Conservation (phyloP, 371 early-diverging fungal species). For the Mucor mucedo region DNA sequence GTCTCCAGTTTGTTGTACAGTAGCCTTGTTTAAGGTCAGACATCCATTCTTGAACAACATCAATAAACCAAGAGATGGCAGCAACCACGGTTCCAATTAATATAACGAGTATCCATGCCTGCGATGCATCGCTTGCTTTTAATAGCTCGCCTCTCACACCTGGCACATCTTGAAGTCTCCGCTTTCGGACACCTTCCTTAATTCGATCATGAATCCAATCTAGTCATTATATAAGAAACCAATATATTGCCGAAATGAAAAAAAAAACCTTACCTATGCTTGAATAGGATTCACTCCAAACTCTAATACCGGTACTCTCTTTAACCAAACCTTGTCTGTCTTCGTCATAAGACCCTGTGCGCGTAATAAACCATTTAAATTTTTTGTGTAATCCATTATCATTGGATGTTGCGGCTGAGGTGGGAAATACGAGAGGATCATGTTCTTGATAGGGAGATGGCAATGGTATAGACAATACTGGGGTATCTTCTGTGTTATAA, state of each 20-base stretch:
- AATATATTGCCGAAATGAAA: neutral
- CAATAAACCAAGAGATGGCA: slow-evolving; percentile 84
- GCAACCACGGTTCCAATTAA: slow-evolving; percentile 68
- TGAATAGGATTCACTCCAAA: slow-evolving; percentile 70
- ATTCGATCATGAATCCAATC: slow-evolving; percentile 95
- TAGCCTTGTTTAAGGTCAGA: slow-evolving; percentile 84
- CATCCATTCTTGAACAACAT: slow-evolving; percentile 81
- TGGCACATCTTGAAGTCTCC: slow-evolving; percentile 60
- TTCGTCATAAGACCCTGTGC: slow-evolving; percentile 55
- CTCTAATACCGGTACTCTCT: slow-evolving; percentile 65
- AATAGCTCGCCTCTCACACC: slow-evolving; percentile 65
- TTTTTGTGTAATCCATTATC: neutral
- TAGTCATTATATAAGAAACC: slow-evolving; percentile 3
- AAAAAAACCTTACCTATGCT: slow-evolving; percentile 70
- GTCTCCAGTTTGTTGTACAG: slow-evolving; percentile 83
- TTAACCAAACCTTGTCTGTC: slow-evolving; percentile 60
- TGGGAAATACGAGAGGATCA: slow-evolving; percentile 20
- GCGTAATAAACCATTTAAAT: slow-evolving; percentile 46
- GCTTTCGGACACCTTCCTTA: slow-evolving; percentile 83
- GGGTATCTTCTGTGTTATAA: slow-evolving; percentile 17
- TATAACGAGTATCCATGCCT: slow-evolving; percentile 87
- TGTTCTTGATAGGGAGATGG: slow-evolving; percentile 21
- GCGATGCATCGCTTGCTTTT: slow-evolving; percentile 74
- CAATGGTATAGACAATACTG: slow-evolving; percentile 8
- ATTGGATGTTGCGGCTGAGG: neutral